Evolutionary conservation across 2,329 filamentous ascomycete species (phyloP).

Genomic region (Mycosphaerella arachidis): DNA sequence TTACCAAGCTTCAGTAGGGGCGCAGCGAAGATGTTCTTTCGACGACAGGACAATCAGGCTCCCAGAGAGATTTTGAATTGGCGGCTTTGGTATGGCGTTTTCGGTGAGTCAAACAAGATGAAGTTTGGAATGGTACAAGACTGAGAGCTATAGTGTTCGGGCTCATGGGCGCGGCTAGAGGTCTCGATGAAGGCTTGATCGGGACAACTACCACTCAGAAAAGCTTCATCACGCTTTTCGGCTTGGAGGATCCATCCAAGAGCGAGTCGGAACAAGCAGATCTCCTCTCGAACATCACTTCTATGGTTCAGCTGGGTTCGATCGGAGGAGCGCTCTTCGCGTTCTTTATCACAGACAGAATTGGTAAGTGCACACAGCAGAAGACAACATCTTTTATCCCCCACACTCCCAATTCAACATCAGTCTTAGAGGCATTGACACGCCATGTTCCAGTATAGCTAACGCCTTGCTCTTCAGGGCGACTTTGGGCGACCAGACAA

Average conservation of each 20-base stretch:
- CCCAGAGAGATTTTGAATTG: constrained; percentile 71
- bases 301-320: constrained; percentile 77
- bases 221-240: constrained; percentile 58
- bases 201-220: constrained; percentile 52
- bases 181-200: constrained; percentile 77
- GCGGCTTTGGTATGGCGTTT: constrained; percentile 71
- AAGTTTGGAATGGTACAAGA: neutral
- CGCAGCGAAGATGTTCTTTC: constrained; percentile 26
- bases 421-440: too few relatives aligned
- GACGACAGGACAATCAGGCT: constrained; percentile 51
- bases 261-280: constrained; percentile 43
- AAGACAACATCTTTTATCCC: too few relatives aligned
- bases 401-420: too few relatives aligned
- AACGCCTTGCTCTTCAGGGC: constrained; percentile 8
- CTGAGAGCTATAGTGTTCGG: constrained; percentile 26
- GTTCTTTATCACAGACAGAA: constrained; percentile 29
- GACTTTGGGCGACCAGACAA: constrained; percentile 28
- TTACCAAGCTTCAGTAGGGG: constrained; percentile 7
- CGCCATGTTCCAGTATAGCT: too few relatives aligned
- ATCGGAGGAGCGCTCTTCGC: constrained; percentile 65
- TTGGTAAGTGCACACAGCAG: neutral
- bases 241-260: constrained; percentile 51
- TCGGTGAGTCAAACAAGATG: constrained; percentile 35
- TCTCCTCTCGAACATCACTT: constrained; percentile 58
- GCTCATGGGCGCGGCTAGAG: constrained; percentile 69